phyloP scores from a whole-genome alignment of 768 basidiomycete species.

The Mrakia hoshinonis region DNA sequence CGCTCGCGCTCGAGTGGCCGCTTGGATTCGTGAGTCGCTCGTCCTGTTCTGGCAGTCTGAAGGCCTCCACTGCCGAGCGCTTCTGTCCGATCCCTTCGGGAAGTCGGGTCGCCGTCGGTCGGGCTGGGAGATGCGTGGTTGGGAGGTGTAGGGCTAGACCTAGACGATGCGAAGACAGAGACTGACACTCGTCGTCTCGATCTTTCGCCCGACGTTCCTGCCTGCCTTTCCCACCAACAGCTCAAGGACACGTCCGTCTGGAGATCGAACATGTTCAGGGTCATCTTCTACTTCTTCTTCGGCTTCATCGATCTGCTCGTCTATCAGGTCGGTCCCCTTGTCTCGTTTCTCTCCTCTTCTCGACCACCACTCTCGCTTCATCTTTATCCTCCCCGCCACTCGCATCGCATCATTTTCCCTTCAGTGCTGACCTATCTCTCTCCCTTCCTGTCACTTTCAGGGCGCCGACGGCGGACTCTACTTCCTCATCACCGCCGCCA shows the following conservation, averaged over 20 bases:
- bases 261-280: constrained; percentile 56
- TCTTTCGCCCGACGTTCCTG: no score
- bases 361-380: neutral
- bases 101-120: no score
- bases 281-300: constrained; percentile 58
- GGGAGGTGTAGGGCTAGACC: neutral
- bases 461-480: constrained; percentile 45
- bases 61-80: constrained; percentile 15
- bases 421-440: no score
- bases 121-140: no score
- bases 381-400: constrained; percentile 58
- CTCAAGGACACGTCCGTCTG: constrained; percentile 47
- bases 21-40: constrained; percentile 43
- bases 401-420: neutral
- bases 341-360: neutral
- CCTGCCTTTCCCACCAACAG: neutral
- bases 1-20: constrained; percentile 66
- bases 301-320: constrained; percentile 56
- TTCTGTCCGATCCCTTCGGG: no score
- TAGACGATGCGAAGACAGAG: neutral
- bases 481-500: constrained; percentile 61
- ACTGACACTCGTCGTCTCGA: no score
- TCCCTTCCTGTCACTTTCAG: neutral
- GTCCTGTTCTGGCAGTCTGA: neutral
- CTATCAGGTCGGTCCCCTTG: constrained; percentile 57